Evolutionary conservation across 2,329 filamentous ascomycete genomes (phyloP).

Genomic region (Macrophomina phaseolina): DNA sequence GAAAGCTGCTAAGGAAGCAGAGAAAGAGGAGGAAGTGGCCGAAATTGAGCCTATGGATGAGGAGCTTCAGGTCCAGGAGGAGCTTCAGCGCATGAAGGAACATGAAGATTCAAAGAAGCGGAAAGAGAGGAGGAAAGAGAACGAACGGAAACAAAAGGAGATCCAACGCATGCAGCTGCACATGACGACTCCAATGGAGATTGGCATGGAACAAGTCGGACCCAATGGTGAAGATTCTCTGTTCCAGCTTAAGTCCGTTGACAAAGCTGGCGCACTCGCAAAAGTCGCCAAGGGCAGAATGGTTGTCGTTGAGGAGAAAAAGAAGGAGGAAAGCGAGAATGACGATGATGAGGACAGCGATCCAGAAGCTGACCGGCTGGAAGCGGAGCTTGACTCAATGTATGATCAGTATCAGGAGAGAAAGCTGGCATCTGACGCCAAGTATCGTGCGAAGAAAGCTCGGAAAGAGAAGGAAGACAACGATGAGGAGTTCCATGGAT

Average conservation of each 20-base stretch:
- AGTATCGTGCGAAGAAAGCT: slow-evolving; percentile 87
- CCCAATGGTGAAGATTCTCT: slow-evolving; percentile 81
- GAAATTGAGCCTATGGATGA: slow-evolving; percentile 92
- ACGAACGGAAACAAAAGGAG: slow-evolving; percentile 92
- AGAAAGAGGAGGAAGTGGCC: slow-evolving; percentile 73
- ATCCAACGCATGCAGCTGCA: slow-evolving; percentile 96
- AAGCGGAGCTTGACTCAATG: slow-evolving; percentile 83
- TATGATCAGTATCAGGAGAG: slow-evolving; percentile 86
- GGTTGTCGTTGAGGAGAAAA: slow-evolving; percentile 63
- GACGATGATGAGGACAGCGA: slow-evolving; percentile 68
- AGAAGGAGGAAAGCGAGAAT: slow-evolving; percentile 46
- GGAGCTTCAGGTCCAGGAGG: slow-evolving; percentile 86
- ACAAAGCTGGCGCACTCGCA: slow-evolving; percentile 73
- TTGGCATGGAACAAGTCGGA: slow-evolving; percentile 86
- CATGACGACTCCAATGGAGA: slow-evolving; percentile 95
- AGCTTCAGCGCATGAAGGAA: slow-evolving; percentile 82
- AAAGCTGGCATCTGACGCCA: slow-evolving; percentile 80
- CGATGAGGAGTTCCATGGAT: slow-evolving; percentile 79
- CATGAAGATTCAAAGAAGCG: slow-evolving; percentile 78
- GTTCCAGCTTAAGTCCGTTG: slow-evolving; percentile 82
- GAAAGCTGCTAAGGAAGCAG: slow-evolving; percentile 53
- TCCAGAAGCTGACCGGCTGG: slow-evolving; percentile 80
- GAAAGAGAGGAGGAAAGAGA: slow-evolving; percentile 83
- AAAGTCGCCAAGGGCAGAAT: slow-evolving; percentile 80
- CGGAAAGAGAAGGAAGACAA: slow-evolving; percentile 82